Evolutionary conservation across 2,329 filamentous ascomycete species (phyloP).

Genomic region (Fusarium tricinctum): DNA sequence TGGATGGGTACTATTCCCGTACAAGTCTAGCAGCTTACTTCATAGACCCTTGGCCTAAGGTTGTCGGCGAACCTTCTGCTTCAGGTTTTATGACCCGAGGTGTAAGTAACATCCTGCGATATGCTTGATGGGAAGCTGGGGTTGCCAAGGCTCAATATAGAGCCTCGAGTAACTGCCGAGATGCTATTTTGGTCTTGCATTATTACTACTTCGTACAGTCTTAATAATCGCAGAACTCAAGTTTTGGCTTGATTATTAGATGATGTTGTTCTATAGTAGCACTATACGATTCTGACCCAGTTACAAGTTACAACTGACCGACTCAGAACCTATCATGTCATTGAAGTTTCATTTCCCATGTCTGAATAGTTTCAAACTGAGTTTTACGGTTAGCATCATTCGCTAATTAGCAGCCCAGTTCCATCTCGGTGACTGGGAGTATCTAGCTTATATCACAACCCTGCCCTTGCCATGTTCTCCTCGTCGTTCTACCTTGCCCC

Average conservation of each 20-base stretch:
- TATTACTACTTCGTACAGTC: neutral
- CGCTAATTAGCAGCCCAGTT: neutral
- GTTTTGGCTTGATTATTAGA: neutral
- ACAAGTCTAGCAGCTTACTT: constrained; percentile 35
- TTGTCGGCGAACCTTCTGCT: constrained; percentile 28
- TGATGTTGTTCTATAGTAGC: neutral
- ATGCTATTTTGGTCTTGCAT: neutral
- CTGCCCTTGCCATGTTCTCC: neutral
- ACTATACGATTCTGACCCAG: neutral
- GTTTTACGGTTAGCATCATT: neutral
- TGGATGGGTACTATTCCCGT: constrained; percentile 33
- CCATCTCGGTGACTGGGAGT: neutral
- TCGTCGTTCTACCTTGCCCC: neutral
- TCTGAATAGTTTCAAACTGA: neutral
- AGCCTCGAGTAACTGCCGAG: constrained; percentile 13
- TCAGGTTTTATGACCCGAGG: neutral
- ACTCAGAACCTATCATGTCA: neutral
- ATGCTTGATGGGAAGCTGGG: constrained; percentile 9
- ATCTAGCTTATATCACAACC: neutral
- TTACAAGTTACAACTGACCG: neutral
- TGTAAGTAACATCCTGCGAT: constrained; percentile 1
- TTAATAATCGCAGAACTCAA: neutral
- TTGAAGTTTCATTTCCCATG: neutral
- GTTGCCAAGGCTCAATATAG: constrained; percentile 12
- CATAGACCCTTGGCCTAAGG: constrained; percentile 21